Evolutionary conservation across 73 alveolate species (phyloP), one percentile per base, ranked within the genome.

Genomic region (Stentor roeselii): DNA sequence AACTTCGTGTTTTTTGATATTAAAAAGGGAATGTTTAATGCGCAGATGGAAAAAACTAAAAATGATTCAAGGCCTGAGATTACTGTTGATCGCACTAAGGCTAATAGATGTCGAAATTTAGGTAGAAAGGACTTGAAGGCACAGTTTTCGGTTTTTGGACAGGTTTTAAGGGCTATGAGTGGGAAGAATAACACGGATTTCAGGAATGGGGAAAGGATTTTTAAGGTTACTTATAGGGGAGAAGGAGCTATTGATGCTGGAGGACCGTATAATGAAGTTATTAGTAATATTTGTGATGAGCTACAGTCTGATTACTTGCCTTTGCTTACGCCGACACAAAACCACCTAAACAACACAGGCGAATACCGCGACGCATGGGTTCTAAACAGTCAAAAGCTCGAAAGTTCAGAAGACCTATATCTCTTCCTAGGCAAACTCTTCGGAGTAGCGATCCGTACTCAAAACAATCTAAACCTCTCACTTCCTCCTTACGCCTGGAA

Each of bases 401-500:
- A 31, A 39, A 3, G 38, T 21, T 21, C 30, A 6, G 42, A 61
- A 76, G 84, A 76, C 38, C 92, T 96, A 97, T 89, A 42, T 59
- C 86, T 85, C 61, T 86, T 92, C 88, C 90, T 96, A 36, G 99
- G 98, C 15, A 93, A 92, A 3, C 76, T 94, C 21, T 82, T 96
- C 78, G 99, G 98, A 83, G 90, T 85, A 86, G 94, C 96, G 32
- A 90, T 91, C 6, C 78, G 95, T 77, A 91, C 95, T 0, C 95
- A 92, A 50, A 95, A 87, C 86, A 84, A 89, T 59, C 89, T 95
- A 83, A 93, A 93, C 89, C 82, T 95, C 84, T 91, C 92, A 75
- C 89, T 95, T 34, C 90, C 97, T 59, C 88, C 98, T 0, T 76
- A 92, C 31, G 91, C 93, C 87, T 95, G 99, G 99, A 95, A 95